Conservation (phyloP, 257 asterid species). For the Oldenlandia corymbosa region DNA sequence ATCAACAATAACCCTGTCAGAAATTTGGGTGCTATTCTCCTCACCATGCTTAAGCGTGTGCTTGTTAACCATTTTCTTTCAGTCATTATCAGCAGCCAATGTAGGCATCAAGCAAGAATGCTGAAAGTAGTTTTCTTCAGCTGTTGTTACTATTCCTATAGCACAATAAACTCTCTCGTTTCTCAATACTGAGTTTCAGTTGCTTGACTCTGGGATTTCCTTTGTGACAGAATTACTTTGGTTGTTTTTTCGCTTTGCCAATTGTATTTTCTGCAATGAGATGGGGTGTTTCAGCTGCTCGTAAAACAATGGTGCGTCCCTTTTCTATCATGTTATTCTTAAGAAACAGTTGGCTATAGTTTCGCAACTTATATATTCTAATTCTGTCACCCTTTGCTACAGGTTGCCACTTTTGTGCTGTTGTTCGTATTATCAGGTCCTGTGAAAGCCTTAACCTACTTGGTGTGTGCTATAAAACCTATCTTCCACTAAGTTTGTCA, state of each 20-base stretch:
- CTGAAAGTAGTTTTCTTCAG: background rate
- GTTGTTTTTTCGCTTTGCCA: conserved; percentile 88
- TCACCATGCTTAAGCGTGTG: background rate
- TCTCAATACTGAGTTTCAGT: background rate
- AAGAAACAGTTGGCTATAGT: background rate
- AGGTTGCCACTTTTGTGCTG: conserved; percentile 83
- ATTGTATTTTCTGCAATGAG: conserved; percentile 83
- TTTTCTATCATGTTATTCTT: conserved; percentile 2
- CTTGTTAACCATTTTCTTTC: background rate
- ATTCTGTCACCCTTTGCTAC: conserved; percentile 19
- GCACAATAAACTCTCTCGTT: background rate
- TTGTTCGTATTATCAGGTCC: conserved; percentile 91
- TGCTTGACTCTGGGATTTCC: conserved; percentile 13
- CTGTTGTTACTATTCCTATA: background rate
- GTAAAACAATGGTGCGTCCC: conserved; percentile 78
- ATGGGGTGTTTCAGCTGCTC: conserved; percentile 91
- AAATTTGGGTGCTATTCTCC: background rate
- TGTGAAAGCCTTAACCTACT: conserved; percentile 79
- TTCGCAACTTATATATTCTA: background rate
- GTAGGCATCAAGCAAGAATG: background rate
- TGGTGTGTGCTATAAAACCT: conserved; percentile 39
- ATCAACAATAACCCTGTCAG: background rate
- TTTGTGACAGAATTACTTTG: conserved; percentile 68
- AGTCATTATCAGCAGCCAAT: background rate
- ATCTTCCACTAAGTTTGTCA: background rate